Evolutionary conservation across 2,329 filamentous ascomycete species (phyloP), one percentile per base, ranked within the genome.

Genomic region (Aspergillus japonicus): DNA sequence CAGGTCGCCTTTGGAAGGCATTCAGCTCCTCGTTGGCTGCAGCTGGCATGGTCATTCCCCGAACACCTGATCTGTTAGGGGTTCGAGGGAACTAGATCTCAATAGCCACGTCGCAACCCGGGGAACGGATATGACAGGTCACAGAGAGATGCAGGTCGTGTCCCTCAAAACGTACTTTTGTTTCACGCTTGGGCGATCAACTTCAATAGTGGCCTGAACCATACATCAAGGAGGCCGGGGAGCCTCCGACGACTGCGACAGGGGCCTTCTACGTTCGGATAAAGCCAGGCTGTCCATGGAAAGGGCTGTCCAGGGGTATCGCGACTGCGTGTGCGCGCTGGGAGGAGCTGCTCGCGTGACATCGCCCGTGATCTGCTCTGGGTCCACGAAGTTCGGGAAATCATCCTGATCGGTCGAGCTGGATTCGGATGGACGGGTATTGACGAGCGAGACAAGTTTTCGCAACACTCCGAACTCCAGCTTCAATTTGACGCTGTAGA

Each of bases 401-500:
- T 77, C 71, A 11, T 76, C 73, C 11, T 65, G 62, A 29, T 73
- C 71, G 3, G 65, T 64, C 2, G 72, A 75, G 5, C 67, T 74
- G 0, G 69, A 69, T 16, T 71, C 69, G 19, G 72, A 71, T 11
- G 65, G 66, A 23, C 68, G 64, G 2, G 62, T 63, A 29, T 75
- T 70, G 35, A 78, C 76, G n/a, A 80, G 67, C 0, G 73, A 69
- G 39, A 80, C 74, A 5, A 80, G 68, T 62, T 78, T 77, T n/a
- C 76, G 70, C 23, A 81, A 69, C 12, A 80, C 79, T n/a, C 74
- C 79, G 49, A 81, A 81, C 64, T 82, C 80, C 11, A 82, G 72
- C 64, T 82, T 82, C 57, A 81, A 69, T 64, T 82, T 82, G 64
- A 81, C 71, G 50, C 79, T 81, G 68, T 81, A 81, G 12, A 81